Conservation (phyloP, 2,329 filamentous ascomycete genomes). For the Elsinoe necatrix region DNA sequence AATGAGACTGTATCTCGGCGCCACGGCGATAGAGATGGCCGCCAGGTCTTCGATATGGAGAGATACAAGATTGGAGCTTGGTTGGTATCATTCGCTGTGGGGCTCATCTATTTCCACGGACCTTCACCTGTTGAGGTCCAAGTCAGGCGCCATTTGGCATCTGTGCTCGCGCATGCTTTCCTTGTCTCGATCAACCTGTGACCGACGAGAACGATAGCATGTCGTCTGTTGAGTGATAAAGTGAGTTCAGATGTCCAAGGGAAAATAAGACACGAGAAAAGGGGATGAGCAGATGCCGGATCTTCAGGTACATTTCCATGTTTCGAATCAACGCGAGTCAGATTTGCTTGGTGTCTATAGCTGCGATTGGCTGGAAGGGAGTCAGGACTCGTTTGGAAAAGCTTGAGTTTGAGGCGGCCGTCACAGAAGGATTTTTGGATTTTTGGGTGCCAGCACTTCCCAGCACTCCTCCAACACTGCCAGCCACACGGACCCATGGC, state of each 20-base stretch:
- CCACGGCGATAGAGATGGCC: not conserved
- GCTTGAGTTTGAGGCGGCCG: slow-evolving; percentile 11
- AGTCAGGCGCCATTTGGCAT: not conserved
- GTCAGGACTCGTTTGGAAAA: not conserved
- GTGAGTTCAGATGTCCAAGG: not conserved
- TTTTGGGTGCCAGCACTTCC: not conserved
- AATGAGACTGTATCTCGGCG: not conserved
- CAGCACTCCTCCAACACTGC: not conserved
- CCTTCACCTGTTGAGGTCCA: not conserved
- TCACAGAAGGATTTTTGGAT: slow-evolving; percentile 12
- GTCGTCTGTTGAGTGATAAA: not conserved
- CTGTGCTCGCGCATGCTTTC: not conserved
- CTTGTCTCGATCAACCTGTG: not conserved
- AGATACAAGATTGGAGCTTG: slow-evolving; percentile 8
- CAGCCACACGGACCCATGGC: slow-evolving; percentile 6
- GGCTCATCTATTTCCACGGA: not conserved
- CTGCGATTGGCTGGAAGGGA: not conserved
- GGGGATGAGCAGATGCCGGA: not conserved
- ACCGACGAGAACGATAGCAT: not conserved
- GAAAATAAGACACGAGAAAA: not conserved
- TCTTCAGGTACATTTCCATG: slow-evolving; percentile 12
- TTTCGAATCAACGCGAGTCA: slow-evolving; percentile 6
- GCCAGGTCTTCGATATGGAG: not conserved
- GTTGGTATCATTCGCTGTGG: not conserved
- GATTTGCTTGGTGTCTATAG: not conserved